Conservation (phyloP, 495 filamentous ascomycete species). For the Aspergillus heteromorphus region DNA sequence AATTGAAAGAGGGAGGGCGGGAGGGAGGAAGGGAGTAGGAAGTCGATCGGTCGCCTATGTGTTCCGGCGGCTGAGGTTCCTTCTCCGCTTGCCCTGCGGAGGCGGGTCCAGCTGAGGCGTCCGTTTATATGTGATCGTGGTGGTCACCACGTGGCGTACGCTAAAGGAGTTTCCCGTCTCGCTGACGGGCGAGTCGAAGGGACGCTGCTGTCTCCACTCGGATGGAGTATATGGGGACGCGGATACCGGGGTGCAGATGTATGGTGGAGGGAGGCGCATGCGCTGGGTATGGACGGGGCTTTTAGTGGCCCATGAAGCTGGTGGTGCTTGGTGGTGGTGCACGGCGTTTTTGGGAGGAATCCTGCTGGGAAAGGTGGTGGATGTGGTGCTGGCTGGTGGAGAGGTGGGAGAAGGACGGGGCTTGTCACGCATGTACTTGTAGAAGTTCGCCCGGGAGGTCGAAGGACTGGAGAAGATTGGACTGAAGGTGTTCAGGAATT, state of each 20-base stretch:
- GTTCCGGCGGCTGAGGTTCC: background rate
- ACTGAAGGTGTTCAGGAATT: conserved; percentile 17
- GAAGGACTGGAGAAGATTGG: conserved; percentile 5
- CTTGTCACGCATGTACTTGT: conserved; percentile 9
- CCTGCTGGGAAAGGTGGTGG: conserved; percentile 2
- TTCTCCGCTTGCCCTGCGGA: conserved; percentile 7
- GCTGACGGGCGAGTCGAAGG: conserved; percentile 4
- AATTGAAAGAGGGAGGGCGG: background rate
- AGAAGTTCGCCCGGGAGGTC: conserved; percentile 2
- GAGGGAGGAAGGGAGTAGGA: no score
- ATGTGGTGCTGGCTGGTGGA: conserved; percentile 2
- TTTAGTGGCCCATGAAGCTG: background rate
- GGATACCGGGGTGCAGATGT: conserved; percentile 3
- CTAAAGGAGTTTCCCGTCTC: conserved; percentile 1
- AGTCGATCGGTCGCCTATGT: background rate
- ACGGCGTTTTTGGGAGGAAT: background rate
- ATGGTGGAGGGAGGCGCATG: conserved; percentile 9
- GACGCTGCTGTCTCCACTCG: background rate
- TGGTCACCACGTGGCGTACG: conserved; percentile 15
- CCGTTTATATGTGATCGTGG: conserved; percentile 13
- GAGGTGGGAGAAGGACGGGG: conserved; percentile 9
- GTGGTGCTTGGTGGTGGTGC: background rate
- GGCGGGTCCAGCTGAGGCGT: conserved; percentile 12
- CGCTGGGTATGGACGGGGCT: conserved; percentile 5
- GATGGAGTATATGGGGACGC: conserved; percentile 8